Evolutionary conservation across 768 basidiomycete species (phyloP), one percentile per base, ranked within the genome.

Genomic region (Boletus reticulatus): DNA sequence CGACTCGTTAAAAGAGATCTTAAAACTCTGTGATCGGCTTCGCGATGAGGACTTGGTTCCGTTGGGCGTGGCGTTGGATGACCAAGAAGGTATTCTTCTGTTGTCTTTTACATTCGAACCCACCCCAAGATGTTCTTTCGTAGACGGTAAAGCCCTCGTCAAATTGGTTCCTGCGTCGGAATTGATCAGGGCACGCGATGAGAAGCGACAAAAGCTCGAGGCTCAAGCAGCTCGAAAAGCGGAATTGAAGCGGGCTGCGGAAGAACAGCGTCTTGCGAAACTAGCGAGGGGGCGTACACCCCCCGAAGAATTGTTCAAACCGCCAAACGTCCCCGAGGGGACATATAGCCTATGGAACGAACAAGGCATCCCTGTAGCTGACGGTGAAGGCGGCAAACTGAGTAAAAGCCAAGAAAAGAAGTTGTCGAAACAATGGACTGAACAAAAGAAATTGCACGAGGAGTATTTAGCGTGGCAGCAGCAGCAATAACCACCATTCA

Each of bases 1-100:
- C 11, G 73, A 78, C 19, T 80, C 89, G 3, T 71, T 88, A 38
- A 85, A 85, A 68, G 90, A 95, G 58, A 90, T 98, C 59, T 76
- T 99, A 45, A 80, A 84, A 20, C 81, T 97, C 22, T 94, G 87
- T 65, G 97, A 99, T 75, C 85, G 84, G 60, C 80, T 99, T 56
- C 84, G 97, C 16, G 96, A 98, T 67, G 77, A 82, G 34, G 95
- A 97, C 66, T 76, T 98, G 42, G 87, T 95, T 42, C 88, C 94
- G n/a, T 78, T 98, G 48, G 97, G 97, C 9, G 92, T 99, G 7
- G 94, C 94, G 9, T 76, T 99, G 34, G 97, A 98, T 68, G 97
- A 99, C 75, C 92, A 94, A 75, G 93, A 95, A 78, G 94, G 94
- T 87, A 52, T 50, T 2, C 17, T 19, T 39, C 7, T 19, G 11